These are phyloP conservation scores for Tylopilus rubrobrunneus DNA, from an alignment of 768 basidiomycete species.

Conservation along the genomic window DNA sequence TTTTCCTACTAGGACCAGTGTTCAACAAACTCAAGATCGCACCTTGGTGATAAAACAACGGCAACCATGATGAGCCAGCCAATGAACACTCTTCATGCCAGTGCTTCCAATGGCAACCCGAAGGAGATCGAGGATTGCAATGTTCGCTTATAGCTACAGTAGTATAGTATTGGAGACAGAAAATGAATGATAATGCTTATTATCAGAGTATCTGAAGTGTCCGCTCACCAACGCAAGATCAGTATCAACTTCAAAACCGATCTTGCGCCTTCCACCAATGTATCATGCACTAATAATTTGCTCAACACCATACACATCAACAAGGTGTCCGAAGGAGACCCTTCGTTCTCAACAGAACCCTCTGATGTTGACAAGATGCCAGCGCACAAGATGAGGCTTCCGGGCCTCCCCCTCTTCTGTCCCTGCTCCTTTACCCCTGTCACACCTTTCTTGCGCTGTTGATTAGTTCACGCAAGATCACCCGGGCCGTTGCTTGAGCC, in stretches of 20 bases:
- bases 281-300: conserved; percentile 20
- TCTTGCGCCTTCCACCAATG: conserved; percentile 7
- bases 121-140: no score
- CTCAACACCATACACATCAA: conserved; percentile 44
- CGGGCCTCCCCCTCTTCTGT: conserved; percentile 49
- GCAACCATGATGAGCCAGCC: no score
- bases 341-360: conserved; percentile 20
- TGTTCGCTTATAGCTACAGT: no score
- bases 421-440: conserved; percentile 81
- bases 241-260: conserved; percentile 41
- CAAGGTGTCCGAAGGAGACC: conserved; percentile 22
- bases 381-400: conserved; percentile 12
- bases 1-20: no score
- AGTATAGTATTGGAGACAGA: no score
- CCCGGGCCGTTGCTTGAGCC: conserved; percentile 69
- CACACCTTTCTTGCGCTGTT: conserved; percentile 85
- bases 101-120: no score
- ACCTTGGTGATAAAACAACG: no score
- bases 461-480: conserved; percentile 85
- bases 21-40: no score
- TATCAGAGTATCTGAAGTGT: no score
- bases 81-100: no score
- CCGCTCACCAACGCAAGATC: conserved; percentile 27
- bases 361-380: conserved; percentile 9
- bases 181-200: no score